These are phyloP conservation scores for Sugiyamaella pinicola DNA, from an alignment of 1,139 yeast genomes.

Conservation along the genomic window DNA sequence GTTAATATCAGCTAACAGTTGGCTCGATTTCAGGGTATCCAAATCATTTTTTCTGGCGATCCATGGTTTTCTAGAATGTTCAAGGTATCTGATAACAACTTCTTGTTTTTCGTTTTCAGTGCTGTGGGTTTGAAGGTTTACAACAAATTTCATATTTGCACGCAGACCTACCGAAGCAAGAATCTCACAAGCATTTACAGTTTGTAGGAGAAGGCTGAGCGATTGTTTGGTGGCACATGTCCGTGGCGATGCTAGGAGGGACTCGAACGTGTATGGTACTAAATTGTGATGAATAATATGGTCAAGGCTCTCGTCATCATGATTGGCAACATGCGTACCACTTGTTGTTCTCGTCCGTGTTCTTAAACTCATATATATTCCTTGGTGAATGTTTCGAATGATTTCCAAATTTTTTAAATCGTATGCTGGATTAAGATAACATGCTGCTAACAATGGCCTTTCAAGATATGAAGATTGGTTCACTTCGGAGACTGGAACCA, in stretches of 20 bases:
- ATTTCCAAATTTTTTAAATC: constrained; percentile 3
- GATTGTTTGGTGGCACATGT: constrained; percentile 10
- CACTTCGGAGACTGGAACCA: constrained; percentile 21
- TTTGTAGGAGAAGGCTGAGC: constrained; percentile 5
- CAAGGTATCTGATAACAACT: constrained; percentile 12
- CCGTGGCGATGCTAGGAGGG: constrained; percentile 2
- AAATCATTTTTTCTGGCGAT: constrained; percentile 21
- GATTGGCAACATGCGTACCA: no score
- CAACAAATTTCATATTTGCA: constrained; percentile 8
- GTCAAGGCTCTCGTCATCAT: background rate
- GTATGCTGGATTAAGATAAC: constrained; percentile 22
- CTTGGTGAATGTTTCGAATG: constrained; percentile 14
- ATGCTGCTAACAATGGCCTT: constrained; percentile 26
- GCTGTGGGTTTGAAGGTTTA: constrained; percentile 3
- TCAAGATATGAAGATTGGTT: constrained; percentile 16
- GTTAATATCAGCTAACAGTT: constrained; percentile 22
- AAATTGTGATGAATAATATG: background rate
- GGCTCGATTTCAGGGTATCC: constrained; percentile 14
- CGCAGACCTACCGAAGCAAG: constrained; percentile 12
- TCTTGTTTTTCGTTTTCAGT: constrained; percentile 6
- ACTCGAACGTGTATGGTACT: background rate
- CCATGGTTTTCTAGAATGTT: constrained; percentile 8
- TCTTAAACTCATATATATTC: constrained; percentile 5
- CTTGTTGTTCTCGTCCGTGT: background rate
- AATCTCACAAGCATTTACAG: constrained; percentile 13